Percentiles rank a stretch among this genome's conserved stretches.
phyloP scores from a whole-genome alignment of 192 early-diverging fungal genomes.

The Gonapodya sp. region DNA sequence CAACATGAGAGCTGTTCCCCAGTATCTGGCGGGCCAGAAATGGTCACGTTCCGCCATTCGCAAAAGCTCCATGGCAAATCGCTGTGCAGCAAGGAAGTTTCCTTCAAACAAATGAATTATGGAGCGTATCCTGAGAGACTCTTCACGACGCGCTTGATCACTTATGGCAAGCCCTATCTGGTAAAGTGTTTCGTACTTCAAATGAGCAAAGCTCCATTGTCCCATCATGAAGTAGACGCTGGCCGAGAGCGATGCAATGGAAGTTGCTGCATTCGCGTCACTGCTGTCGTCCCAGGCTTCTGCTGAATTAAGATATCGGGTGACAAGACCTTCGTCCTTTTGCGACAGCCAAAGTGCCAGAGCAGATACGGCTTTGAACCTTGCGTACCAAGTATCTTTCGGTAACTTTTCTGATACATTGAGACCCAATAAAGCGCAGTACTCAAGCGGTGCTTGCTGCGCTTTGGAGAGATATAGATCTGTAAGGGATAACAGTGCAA shows the following conservation, averaged over 20 bases:
- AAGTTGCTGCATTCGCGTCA: constrained; percentile 20
- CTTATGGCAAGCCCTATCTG: constrained; percentile 22
- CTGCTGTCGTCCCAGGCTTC: constrained; percentile 16
- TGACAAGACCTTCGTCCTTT: background rate
- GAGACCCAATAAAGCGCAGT: constrained; percentile 24
- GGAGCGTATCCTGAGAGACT: constrained; percentile 22
- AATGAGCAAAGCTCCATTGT: constrained; percentile 21
- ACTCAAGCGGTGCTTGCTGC: constrained; percentile 14
- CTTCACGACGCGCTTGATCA: constrained; percentile 20
- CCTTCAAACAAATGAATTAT: constrained; percentile 17
- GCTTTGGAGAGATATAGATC: constrained; percentile 23
- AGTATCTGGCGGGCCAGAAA: background rate
- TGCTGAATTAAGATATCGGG: constrained; percentile 30
- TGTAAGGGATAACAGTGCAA: constrained; percentile 22
- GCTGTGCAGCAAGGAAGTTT: background rate
- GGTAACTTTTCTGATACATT: constrained; percentile 32
- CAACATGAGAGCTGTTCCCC: background rate
- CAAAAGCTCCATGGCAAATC: background rate
- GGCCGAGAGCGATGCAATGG: constrained; percentile 18
- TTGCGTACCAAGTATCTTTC: constrained; percentile 24
- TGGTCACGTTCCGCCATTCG: background rate
- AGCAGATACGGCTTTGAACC: constrained; percentile 25
- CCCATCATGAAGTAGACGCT: constrained; percentile 29
- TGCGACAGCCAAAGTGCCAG: constrained; percentile 19
- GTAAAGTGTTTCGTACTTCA: constrained; percentile 20